Evolutionary conservation across 2,329 filamentous ascomycete species (phyloP), one percentile per base, ranked within the genome.

Genomic region (Claviceps fusiformis): DNA sequence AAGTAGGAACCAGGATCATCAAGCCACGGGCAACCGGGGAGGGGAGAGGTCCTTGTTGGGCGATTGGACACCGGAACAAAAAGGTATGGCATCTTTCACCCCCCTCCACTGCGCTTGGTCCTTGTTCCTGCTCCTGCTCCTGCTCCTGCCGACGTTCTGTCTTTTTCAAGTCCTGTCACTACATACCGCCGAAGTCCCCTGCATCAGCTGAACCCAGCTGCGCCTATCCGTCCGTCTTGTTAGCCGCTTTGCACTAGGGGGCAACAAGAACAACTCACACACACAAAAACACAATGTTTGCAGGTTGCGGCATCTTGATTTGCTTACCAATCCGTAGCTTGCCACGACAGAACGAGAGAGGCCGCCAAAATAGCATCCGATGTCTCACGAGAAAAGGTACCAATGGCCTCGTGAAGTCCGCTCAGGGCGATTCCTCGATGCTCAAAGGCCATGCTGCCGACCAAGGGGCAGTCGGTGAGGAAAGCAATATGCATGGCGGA

Each of bases 401-500:
- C 82, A 62, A 97, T 91, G 33, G 90, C 89, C 65, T 91, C 86
- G 65, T 95, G 89, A 50, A 97, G 74, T 3, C 92, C 92, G 63
- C 87, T 90, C 57, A 96, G 75, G 11, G 93, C 92, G 60, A 87
- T 80, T 31, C 88, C 89, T 55, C 88, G 86, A 69, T 97, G 89
- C 67, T 95, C 87, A 65, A 91, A 93, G 24, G 89, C 88, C 70
- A 97, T 82, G 71, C 91, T 90, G 60, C 87, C 85, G 31, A 91
- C 92, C 61, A 93, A 82, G 43, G 83, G 82, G 63, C 90, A 95
- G 64, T 88, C 84, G 53, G 89, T 93, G 63, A 95, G 79, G 79
- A 88, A 95, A 50, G 90, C 87, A 60, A 98, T 81, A 71, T 97
- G 91, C 65, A 89, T 92, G 54, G 93, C 92, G n/a, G 93, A 95